Evolutionary conservation across 208 protist species (phyloP), one percentile per base, ranked within the genome.

Genomic region (Acanthamoeba royreba): DNA sequence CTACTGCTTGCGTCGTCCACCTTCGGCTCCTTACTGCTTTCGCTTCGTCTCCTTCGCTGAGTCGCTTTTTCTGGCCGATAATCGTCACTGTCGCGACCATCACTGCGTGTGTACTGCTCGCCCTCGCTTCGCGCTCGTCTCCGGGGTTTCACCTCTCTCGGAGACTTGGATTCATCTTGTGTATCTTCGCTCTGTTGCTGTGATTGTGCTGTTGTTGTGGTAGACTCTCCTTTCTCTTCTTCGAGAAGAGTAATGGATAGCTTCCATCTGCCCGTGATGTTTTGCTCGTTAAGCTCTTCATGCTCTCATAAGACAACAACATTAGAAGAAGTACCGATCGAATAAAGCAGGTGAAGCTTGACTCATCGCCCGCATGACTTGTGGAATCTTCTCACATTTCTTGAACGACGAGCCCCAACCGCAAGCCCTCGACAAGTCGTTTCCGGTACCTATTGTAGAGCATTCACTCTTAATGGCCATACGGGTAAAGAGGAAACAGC

Each of bases 391-490:
- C 33, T 97, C 91, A 45, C 93, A 94, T 22, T 58, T 15, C 3
- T 35, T 74, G 38, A 96, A 97, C 15, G 96, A 96, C 25, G 81
- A 46, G 38, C 97, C 97, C 95, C 97, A 98, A 4, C 97, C 97
- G 9, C 98, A 46, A 43, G 93, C 69, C 43, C 97, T 94, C 46
- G 96, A 90, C 28, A 98, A 74, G 63, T 98, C 97, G 85, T 98
- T 98, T 8, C 97, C 97, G 3, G 97, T 98, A 1, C 97, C 97
- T 7, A 38, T 15, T 45, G 1, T 15, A 42, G 31, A 40, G 28
- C 5, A 8, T 72, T 13, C 17, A 72, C 28, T 13, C 61, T 13
- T 72, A n/a, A 77, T 28, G 53, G 53, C 53, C 19, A 28, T n/a
- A 28, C 53, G 19, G 53, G n/a, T 61, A 61, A 61, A 61, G 53